Evolutionary conservation across 371 early-diverging fungal species (phyloP).

Genomic region (Paraphysoderma sedebokerense): DNA sequence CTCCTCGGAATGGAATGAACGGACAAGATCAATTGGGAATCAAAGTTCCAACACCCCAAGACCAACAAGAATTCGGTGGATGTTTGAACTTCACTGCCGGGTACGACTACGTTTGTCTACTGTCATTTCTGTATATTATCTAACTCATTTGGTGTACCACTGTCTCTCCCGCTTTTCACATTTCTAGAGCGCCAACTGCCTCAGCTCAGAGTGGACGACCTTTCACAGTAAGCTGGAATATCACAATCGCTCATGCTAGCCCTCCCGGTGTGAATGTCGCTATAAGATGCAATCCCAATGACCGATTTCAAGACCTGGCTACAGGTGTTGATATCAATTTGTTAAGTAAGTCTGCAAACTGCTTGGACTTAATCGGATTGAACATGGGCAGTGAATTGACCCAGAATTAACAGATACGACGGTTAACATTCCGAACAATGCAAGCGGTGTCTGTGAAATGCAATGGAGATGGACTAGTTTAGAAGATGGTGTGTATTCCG

Average conservation of each 20-base stretch:
- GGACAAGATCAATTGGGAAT: too few species aligned
- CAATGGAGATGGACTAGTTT: neutral
- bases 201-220: neutral
- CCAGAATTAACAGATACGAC: neutral
- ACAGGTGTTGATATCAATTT: too few species aligned
- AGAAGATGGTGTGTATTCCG: neutral
- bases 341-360: too few species aligned
- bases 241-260: neutral
- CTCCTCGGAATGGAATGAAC: too few species aligned
- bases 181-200: neutral
- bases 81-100: too few species aligned
- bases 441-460: neutral
- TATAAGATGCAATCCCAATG: neutral
- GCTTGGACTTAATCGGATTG: too few species aligned
- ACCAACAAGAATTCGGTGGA: too few species aligned
- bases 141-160: too few species aligned
- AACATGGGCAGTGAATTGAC: neutral
- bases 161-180: too few species aligned
- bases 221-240: neutral
- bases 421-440: neutral
- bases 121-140: too few species aligned
- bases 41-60: too few species aligned
- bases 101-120: too few species aligned
- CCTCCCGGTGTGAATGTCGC: neutral
- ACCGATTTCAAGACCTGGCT: neutral